These are phyloP conservation scores for Gracilaria domingensis DNA, from an alignment of 23 red algal genomes.

Conservation along the genomic window DNA sequence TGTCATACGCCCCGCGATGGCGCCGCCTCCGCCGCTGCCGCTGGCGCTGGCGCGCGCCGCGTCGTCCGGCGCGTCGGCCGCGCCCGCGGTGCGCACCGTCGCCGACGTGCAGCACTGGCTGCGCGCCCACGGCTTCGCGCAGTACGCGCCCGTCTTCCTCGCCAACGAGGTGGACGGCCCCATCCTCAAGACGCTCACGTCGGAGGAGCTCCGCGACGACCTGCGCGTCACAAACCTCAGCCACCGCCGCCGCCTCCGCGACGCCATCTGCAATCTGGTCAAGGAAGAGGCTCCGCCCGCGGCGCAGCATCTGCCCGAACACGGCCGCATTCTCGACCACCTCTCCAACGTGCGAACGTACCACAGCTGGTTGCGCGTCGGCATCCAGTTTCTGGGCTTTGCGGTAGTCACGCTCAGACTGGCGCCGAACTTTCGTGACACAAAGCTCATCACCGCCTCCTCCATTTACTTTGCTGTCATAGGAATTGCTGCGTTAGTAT, in stretches of 20 bases:
- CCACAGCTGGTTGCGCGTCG: conserved; percentile 83
- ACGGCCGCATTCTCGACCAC: conserved; percentile 87
- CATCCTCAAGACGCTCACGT: conserved; percentile 75
- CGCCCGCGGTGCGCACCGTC: conserved; percentile 28
- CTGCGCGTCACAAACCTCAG: conserved; percentile 63
- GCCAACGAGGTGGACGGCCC: conserved; percentile 76
- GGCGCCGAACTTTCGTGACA: conserved; percentile 61
- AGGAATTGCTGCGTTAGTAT: conserved; percentile 60
- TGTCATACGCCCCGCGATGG: too few species aligned
- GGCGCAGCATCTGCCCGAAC: conserved; percentile 68
- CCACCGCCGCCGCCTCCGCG: conserved; percentile 69
- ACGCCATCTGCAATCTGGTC: conserved; percentile 51
- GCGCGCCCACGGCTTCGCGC: conserved; percentile 33
- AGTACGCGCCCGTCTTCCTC: conserved; percentile 67
- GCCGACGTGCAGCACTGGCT: conserved; percentile 78
- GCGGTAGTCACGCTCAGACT: conserved; percentile 80
- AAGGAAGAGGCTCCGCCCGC: conserved; percentile 6
- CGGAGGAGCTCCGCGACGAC: conserved; percentile 84
- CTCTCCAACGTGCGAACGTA: conserved; percentile 85
- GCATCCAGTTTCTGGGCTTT: conserved; percentile 81
- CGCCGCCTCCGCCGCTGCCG: background rate
- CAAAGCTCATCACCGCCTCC: conserved; percentile 43
- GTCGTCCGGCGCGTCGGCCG: background rate
- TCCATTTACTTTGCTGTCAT: conserved; percentile 58
- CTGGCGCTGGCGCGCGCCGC: background rate